Percentiles rank a stretch among this genome's conserved stretches.
These are phyloP conservation scores for Paracamarosporium sp. DNA, from an alignment of 2,329 filamentous ascomycete genomes.

Conservation along the genomic window DNA sequence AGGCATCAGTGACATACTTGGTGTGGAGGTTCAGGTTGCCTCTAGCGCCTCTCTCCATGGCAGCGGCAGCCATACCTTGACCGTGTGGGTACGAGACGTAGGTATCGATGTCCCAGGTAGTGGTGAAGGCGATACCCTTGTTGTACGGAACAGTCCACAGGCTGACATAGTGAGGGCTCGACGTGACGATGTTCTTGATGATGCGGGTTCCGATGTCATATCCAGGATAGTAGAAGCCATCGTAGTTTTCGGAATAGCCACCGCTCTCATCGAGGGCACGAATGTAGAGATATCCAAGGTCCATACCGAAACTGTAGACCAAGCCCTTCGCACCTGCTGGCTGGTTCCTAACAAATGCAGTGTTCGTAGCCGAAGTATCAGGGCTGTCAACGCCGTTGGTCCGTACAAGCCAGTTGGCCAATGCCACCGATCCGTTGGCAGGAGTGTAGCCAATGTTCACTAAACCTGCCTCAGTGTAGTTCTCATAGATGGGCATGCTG, in stretches of 20 bases:
- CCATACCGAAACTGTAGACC: constrained; percentile 11
- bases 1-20: constrained; percentile 11
- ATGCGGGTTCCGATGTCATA: constrained; percentile 11
- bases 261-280: constrained; percentile 2
- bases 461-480: constrained; percentile 2
- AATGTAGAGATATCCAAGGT: constrained; percentile 9
- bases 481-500: constrained; percentile 9
- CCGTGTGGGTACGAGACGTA: constrained; percentile 12
- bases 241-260: constrained; percentile 7
- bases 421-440: neutral
- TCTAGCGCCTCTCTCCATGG: constrained; percentile 6
- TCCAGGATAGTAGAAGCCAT: constrained; percentile 11
- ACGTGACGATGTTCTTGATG: constrained; percentile 11
- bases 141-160: constrained; percentile 13
- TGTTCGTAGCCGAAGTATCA: constrained; percentile 6
- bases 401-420: constrained; percentile 7
- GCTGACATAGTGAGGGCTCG: constrained; percentile 7
- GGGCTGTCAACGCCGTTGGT: constrained; percentile 2
- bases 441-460: constrained; percentile 8
- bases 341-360: constrained; percentile 6
- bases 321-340: constrained; percentile 6
- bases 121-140: constrained; percentile 11
- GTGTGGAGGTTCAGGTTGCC: constrained; percentile 13
- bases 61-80: constrained; percentile 11
- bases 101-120: constrained; percentile 13